A percentile compares a stretch with the other conserved stretches of the same genome.
Evolutionary conservation across 139 green algal genomes (phyloP).

Genomic region (Microglena sp.): DNA sequence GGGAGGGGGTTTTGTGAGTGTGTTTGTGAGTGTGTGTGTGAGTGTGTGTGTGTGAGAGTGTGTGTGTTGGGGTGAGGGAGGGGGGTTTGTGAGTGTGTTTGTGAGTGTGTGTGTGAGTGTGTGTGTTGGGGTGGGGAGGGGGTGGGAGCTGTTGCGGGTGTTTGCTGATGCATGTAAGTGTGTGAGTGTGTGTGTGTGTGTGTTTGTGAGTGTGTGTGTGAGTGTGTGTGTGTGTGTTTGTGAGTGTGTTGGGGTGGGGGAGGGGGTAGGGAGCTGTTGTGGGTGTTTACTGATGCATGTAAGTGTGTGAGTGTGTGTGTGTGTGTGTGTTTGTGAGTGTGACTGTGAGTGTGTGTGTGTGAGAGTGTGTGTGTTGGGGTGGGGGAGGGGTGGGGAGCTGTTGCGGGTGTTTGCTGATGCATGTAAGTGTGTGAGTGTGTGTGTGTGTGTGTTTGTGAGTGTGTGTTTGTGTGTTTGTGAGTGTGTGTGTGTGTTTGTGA

Average conservation of each 20-base stretch:
- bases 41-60: neutral
- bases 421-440: neutral
- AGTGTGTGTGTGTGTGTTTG: too few relatives aligned
- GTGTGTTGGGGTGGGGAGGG: neutral
- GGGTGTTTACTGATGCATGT: neutral
- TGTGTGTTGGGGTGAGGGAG: too few relatives aligned
- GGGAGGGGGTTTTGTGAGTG: neutral
- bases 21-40: neutral
- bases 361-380: neutral
- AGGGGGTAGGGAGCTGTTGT: too few relatives aligned
- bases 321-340: neutral
- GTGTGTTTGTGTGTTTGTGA: neutral
- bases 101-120: too few relatives aligned
- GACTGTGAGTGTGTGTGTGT: slow-evolving; percentile 2
- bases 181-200: neutral
- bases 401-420: neutral
- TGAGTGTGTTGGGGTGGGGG: too few relatives aligned
- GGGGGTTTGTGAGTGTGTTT: too few relatives aligned
- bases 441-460: neutral
- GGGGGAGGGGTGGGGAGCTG: neutral
- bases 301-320: neutral
- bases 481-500: neutral
- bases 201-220: too few relatives aligned
- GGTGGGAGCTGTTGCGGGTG: neutral
- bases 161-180: neutral